Percentiles rank a stretch among this genome's conserved stretches.
Evolutionary conservation across 179 eudicot genomes (phyloP).

Genomic region (Vitellaria paradoxa): DNA sequence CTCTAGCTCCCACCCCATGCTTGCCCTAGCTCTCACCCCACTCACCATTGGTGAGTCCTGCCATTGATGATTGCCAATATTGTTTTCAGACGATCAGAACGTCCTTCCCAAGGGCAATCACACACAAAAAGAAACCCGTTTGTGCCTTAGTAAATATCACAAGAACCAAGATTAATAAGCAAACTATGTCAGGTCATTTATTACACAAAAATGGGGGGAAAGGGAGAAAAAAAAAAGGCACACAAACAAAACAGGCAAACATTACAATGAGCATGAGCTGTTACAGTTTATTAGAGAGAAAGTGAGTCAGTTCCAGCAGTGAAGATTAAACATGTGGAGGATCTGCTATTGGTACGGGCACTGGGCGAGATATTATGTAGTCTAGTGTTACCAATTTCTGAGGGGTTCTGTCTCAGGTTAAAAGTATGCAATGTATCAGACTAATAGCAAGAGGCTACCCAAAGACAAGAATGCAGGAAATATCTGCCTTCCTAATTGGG

Average conservation of each 20-base stretch:
- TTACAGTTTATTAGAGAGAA: no score
- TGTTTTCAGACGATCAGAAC: no score
- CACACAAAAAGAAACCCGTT: no score
- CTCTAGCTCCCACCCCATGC: no score
- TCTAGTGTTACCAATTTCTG: neutral
- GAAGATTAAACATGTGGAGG: neutral
- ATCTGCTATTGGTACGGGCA: neutral
- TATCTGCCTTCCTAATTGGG: neutral
- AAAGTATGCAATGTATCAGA: neutral
- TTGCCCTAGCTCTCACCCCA: no score
- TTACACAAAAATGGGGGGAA: neutral
- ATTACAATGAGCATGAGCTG: no score
- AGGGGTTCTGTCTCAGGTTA: no score
- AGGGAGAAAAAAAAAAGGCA: neutral
- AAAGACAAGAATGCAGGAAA: neutral
- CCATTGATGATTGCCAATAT: no score
- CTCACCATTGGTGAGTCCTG: no score
- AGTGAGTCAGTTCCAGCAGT: neutral
- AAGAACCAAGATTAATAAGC: neutral
- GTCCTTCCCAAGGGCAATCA: no score
- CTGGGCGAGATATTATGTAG: neutral
- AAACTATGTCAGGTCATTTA: no score
- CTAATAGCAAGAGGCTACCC: neutral
- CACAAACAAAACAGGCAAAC: neutral
- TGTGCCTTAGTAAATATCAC: neutral